Conservation (phyloP, 495 filamentous ascomycete genomes). For the Penicillium desertorum region DNA sequence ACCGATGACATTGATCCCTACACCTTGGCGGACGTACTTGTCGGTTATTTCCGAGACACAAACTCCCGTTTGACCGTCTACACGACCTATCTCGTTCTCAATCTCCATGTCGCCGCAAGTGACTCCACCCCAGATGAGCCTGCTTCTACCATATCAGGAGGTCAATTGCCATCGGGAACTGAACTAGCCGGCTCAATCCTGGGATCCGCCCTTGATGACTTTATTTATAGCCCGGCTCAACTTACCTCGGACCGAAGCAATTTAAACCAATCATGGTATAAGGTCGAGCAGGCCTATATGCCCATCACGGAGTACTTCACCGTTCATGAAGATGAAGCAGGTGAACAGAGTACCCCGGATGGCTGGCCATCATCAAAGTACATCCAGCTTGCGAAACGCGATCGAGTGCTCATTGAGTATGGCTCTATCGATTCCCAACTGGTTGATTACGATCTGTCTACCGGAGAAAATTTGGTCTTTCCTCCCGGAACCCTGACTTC, state of each 20-base stretch:
- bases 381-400: constrained; percentile 50
- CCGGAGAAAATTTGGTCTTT: constrained; percentile 48
- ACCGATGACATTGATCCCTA: constrained; percentile 48
- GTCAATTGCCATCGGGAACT: constrained; percentile 33
- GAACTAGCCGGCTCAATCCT: constrained; percentile 39
- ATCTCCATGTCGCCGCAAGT: constrained; percentile 58
- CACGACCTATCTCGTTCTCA: constrained; percentile 54
- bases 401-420: constrained; percentile 54
- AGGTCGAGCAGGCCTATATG: constrained; percentile 40
- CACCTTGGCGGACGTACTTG: constrained; percentile 47
- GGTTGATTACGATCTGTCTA: constrained; percentile 47
- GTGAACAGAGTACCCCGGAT: constrained; percentile 52
- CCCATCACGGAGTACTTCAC: constrained; percentile 56
- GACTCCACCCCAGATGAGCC: constrained; percentile 39
- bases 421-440: constrained; percentile 59
- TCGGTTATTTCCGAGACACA: constrained; percentile 49
- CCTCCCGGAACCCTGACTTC: constrained; percentile 37
- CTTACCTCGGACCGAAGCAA: constrained; percentile 51
- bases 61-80: constrained; percentile 43
- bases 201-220: constrained; percentile 40
- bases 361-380: constrained; percentile 63
- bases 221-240: constrained; percentile 54
- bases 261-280: constrained; percentile 60
- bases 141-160: constrained; percentile 31
- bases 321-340: constrained; percentile 33